These are phyloP conservation scores for Colletotrichum musicola DNA, from an alignment of 2,329 filamentous ascomycete species.

Conservation along the genomic window DNA sequence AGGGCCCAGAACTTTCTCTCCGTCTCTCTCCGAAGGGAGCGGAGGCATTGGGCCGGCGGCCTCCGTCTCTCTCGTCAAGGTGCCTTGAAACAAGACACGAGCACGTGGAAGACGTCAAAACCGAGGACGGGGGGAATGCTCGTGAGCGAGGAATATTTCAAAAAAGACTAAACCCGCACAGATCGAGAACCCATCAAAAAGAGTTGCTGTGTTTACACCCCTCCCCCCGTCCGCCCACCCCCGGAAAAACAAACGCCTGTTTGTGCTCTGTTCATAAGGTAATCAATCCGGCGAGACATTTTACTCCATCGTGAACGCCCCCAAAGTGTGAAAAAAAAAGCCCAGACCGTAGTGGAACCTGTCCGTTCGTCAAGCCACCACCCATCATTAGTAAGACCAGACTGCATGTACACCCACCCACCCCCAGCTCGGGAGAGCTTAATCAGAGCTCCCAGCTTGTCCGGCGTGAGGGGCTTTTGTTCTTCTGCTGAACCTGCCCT, in stretches of 20 bases:
- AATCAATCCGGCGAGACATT: slow-evolving; percentile 5
- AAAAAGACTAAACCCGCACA: too few relatives aligned
- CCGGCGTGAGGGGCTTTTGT: too few relatives aligned
- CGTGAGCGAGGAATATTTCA: neutral
- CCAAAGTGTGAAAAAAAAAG: slow-evolving; percentile 2
- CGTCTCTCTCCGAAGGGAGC: neutral
- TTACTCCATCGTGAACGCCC: neutral
- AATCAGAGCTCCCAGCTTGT: neutral
- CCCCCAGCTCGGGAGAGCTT: slow-evolving; percentile 8
- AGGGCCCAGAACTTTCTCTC: neutral
- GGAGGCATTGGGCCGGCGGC: neutral
- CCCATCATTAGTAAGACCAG: slow-evolving; percentile 26
- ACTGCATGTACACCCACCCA: too few relatives aligned
- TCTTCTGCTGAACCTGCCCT: neutral
- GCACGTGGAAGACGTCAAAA: slow-evolving; percentile 21
- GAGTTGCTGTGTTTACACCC: slow-evolving; percentile 7
- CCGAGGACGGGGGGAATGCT: neutral
- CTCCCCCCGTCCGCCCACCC: neutral
- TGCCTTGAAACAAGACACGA: slow-evolving; percentile 22
- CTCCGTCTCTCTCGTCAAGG: too few relatives aligned
- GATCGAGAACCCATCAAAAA: too few relatives aligned
- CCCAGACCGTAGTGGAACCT: slow-evolving; percentile 33
- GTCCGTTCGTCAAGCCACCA: slow-evolving; percentile 5
- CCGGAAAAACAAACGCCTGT: slow-evolving; percentile 18
- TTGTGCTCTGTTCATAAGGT: slow-evolving; percentile 5